A percentile compares a stretch with the other conserved stretches of the same genome.
Conservation (phyloP, 1,139 yeast species). For the Debaryomyces singareniensis region DNA sequence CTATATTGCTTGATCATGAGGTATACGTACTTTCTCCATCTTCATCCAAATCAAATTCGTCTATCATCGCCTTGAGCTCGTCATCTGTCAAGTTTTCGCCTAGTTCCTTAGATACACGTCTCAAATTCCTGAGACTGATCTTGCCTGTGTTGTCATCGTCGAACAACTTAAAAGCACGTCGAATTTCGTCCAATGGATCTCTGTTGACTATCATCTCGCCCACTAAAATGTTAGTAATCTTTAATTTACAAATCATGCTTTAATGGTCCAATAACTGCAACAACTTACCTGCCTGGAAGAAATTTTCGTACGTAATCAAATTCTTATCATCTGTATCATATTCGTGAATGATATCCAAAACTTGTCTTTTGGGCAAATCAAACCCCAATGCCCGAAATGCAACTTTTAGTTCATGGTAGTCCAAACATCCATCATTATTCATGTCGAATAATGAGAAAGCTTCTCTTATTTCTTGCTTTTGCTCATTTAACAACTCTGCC, state of each 20-base stretch:
- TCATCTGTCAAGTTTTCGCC: conserved; percentile 92
- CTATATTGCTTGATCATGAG: neutral
- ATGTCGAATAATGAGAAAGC: conserved; percentile 91
- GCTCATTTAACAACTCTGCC: conserved; percentile 76
- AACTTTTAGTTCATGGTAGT: conserved; percentile 86
- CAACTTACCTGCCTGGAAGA: conserved; percentile 60
- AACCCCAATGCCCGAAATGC: conserved; percentile 95
- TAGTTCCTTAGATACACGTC: conserved; percentile 86
- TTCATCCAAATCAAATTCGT: conserved; percentile 92
- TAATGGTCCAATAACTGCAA: too few relatives aligned
- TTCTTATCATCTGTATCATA: conserved; percentile 74
- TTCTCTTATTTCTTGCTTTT: conserved; percentile 86
- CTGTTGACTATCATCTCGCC: conserved; percentile 73
- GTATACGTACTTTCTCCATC: conserved; percentile 74
- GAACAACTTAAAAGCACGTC: conserved; percentile 83
- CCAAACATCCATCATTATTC: conserved; percentile 85
- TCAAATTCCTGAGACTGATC: conserved; percentile 72
- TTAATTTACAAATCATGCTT: neutral
- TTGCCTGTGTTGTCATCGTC: conserved; percentile 88
- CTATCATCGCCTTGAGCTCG: conserved; percentile 94
- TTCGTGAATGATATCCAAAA: conserved; percentile 73
- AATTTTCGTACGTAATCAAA: conserved; percentile 74
- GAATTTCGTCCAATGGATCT: conserved; percentile 90
- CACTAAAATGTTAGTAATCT: conserved; percentile 39
- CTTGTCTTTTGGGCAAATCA: conserved; percentile 74